Evolutionary conservation across 1,284 basidiomycete genomes (phyloP), one percentile per base, ranked within the genome.

Genomic region (Meripilus lineatus): DNA sequence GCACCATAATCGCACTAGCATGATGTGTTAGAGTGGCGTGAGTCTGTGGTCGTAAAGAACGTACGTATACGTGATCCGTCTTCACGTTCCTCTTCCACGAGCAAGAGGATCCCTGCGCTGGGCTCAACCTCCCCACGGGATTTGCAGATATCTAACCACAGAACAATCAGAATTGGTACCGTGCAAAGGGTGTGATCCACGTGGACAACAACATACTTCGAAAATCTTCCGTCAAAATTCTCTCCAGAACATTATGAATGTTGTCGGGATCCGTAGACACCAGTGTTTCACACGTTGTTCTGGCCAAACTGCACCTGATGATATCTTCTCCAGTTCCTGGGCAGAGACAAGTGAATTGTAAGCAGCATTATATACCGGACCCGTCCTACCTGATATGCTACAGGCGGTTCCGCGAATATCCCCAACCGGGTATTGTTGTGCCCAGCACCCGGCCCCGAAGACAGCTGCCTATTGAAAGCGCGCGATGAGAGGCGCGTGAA

Each of bases 401-500:
- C 81, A 86, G 20, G 82, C 79, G 50, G 81, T 51, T 10, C 54
- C 57, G 42, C 45, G 20, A 21, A 36, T 30, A 18, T 35, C 44
- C 13, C 42, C 44, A 14, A 44, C 32, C 14, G 48, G 28, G n/a
- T 52, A 50, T 33, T 57, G n/a, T n/a, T n/a, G 50, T 1, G 82
- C 83, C 84, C 84, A 89, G 47, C 84, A 87, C 24, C 85, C 85
- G 13, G 81, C 75, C 22, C 84, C 79, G 50, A 74, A 83, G 5
- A 74, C 55, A 1, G 78, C 77, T 14, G 81, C 82, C 79, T 81
- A n/a, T n/a, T n/a, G 59, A 26, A 32, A 13, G 15, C 35, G n/a
- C 15, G 13, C 18, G 43, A 33, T 39, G 20, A 38, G 30, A 40
- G 45, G 32, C 21, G 35, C 49, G 37, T 20, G 22, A 39, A 40